Base-by-base conservation (phyloP, 202 grass and related monocot species). In the Zizania palustris region DNA sequence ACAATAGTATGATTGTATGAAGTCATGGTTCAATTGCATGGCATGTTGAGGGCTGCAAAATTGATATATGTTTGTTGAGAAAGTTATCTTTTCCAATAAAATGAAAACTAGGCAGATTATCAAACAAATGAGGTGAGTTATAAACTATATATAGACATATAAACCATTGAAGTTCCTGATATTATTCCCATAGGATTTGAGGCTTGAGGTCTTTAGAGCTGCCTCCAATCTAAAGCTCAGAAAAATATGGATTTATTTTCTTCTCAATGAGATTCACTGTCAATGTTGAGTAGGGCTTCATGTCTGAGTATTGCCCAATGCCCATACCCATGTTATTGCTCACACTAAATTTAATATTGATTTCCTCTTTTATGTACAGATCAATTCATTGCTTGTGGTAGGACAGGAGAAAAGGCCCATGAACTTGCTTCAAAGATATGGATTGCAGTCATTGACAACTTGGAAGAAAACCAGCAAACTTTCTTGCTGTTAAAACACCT, bases 381-480 rank as follows among this genome's bases (percentile, higher is more conserved):
- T 90, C 96, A 95, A 78, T 98, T 98, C 85, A 98, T 98, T 76
- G 81, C 91, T 72, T 98, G 89, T 76, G 96, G 85, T 51, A 88
- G 82, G 49, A 90, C 96, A 60, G 86, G 74, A 87, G 96, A 98
- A 64, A 90, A 90, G 75, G 96, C 96, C 45, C 89, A 95, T 84
- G 90, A 95, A 73, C 86, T 98, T 84, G 87, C 91, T 80, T 92
- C 91, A 2, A 88, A 90, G 60, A 90, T 98, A 80, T 98, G 96
- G 96, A 59, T 98, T 71, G 74, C 89, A 22, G 96, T 98, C 20
- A 92, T 98, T 54, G 90, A 98, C 65, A 89, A 92, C 87, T 90
- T 95, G 80, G 91, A 98, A 90, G 91, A 98, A 88, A 98, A 87
- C 63, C 63, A 92, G 65, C 42, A 63, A 20, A 92, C 87, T 40